Evolutionary conservation across 2,329 filamentous ascomycete species (phyloP).

Genomic region (Xylariaceae sp.): DNA sequence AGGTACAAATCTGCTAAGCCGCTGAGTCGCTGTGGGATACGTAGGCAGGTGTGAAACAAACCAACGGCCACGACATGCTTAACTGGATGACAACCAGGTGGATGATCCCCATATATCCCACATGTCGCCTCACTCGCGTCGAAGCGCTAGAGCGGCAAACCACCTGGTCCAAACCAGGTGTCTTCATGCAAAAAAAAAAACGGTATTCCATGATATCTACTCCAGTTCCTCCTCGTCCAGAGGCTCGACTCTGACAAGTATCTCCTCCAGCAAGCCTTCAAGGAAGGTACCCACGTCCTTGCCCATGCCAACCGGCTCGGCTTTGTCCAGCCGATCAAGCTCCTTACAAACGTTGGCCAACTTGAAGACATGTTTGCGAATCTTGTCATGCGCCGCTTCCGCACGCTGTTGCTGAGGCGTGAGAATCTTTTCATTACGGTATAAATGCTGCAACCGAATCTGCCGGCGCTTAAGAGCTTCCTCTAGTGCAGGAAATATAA

Average conservation of each 20-base stretch:
- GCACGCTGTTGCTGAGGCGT: conserved; percentile 72
- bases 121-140: not conserved
- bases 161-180: conserved; percentile 4
- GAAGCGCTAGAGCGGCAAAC: conserved; percentile 1
- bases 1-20: conserved; percentile 13
- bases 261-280: conserved; percentile 92
- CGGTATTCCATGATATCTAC: not conserved
- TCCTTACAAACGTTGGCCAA: conserved; percentile 84
- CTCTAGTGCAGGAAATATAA: conserved; percentile 91
- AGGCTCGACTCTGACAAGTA: conserved; percentile 89
- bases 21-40: not conserved
- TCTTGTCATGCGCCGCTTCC: conserved; percentile 78
- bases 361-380: conserved; percentile 82
- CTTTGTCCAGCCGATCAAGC: conserved; percentile 86
- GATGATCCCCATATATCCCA: not conserved
- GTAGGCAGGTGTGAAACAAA: not conserved
- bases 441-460: conserved; percentile 62
- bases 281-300: conserved; percentile 87
- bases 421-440: conserved; percentile 53
- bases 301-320: conserved; percentile 91
- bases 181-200: not conserved
- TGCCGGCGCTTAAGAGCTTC: conserved; percentile 85
- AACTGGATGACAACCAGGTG: not conserved
- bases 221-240: conserved; percentile 71
- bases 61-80: not conserved